Evolutionary conservation across 2,329 filamentous ascomycete genomes (phyloP).

Genomic region (Colletotrichum chrysophilum): DNA sequence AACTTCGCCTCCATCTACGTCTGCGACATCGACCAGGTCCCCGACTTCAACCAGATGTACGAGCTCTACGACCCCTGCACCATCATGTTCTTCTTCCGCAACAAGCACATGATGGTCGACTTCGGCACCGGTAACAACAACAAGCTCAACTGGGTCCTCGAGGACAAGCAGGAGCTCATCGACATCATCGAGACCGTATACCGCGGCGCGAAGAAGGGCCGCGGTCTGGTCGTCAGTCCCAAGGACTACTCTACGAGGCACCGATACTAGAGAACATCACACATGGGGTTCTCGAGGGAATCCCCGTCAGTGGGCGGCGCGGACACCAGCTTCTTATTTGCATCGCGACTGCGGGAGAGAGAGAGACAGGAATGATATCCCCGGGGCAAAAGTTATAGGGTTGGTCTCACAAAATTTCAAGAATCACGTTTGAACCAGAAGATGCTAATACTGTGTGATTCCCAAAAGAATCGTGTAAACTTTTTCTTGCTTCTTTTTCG

Average conservation of each 20-base stretch:
- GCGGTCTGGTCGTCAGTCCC: conserved; percentile 94
- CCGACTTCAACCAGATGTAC: conserved; percentile 83
- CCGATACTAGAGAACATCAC: conserved; percentile 32
- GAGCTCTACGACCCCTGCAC: conserved; percentile 89
- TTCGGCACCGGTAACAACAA: conserved; percentile 99
- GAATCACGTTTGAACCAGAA: conserved; percentile 7
- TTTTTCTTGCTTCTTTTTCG: neutral
- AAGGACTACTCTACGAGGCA: conserved; percentile 64
- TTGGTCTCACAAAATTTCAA: conserved; percentile 29
- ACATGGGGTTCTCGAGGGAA: accelerated
- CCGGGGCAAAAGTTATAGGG: conserved; percentile 21
- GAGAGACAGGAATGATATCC: neutral
- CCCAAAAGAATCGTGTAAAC: conserved; percentile 8
- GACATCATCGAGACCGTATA: conserved; percentile 99
- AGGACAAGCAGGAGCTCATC: conserved; percentile 98
- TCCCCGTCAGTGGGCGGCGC: neutral
- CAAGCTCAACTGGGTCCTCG: conserved; percentile 81
- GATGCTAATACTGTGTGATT: conserved; percentile 14
- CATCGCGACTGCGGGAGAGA: neutral
- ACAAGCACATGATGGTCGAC: conserved; percentile 99
- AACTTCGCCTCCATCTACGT: conserved; percentile 93
- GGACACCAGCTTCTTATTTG: neutral
- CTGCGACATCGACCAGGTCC: conserved; percentile 89
- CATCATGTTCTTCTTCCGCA: conserved; percentile 96
- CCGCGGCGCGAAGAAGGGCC: conserved; percentile 96